A percentile compares a stretch with the other conserved stretches of the same genome.
Evolutionary conservation across 225 moss, liverwort and hornwort genomes (phyloP).

Genomic region (Lunularia cruciata): DNA sequence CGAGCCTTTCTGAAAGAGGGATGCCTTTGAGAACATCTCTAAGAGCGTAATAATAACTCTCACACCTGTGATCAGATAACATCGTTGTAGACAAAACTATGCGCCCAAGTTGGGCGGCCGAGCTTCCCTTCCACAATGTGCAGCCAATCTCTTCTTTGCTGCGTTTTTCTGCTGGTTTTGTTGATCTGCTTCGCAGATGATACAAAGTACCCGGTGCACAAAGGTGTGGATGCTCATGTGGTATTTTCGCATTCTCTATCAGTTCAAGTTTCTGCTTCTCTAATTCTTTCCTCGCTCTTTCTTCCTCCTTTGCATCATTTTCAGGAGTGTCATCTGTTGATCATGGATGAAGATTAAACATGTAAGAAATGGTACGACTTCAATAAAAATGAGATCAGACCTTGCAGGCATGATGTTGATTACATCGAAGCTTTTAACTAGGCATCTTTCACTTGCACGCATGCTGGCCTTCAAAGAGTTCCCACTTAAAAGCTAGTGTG

Average conservation of each 20-base stretch:
- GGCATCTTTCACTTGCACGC: too few relatives aligned
- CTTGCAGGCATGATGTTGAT: too few relatives aligned
- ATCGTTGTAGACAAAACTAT: slow-evolving; percentile 76
- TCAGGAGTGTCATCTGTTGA: slow-evolving; percentile 1
- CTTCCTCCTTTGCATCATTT: slow-evolving; percentile 9
- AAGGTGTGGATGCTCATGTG: slow-evolving; percentile 34
- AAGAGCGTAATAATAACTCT: slow-evolving; percentile 78
- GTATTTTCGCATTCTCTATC: slow-evolving; percentile 21
- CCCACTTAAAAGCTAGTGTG: too few relatives aligned
- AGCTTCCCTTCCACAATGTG: slow-evolving; percentile 60
- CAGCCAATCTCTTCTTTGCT: slow-evolving; percentile 11
- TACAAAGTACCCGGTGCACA: slow-evolving; percentile 46
- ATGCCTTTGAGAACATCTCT: slow-evolving; percentile 84
- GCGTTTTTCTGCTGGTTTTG: slow-evolving; percentile 36
- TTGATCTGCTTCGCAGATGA: slow-evolving; percentile 47
- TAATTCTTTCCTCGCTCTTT: slow-evolving; percentile 18
- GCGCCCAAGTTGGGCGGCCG: slow-evolving; percentile 57
- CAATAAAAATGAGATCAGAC: too few relatives aligned
- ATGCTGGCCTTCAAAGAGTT: not conserved
- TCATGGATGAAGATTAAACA: too few relatives aligned
- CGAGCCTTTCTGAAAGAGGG: slow-evolving; percentile 22
- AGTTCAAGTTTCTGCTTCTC: slow-evolving; percentile 37
- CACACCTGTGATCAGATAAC: slow-evolving; percentile 83
- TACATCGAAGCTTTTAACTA: too few relatives aligned
- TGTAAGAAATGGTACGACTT: too few relatives aligned